phyloP scores from a whole-genome alignment of 176 grass and related monocot genomes.

The Neostapfia colusana region DNA sequence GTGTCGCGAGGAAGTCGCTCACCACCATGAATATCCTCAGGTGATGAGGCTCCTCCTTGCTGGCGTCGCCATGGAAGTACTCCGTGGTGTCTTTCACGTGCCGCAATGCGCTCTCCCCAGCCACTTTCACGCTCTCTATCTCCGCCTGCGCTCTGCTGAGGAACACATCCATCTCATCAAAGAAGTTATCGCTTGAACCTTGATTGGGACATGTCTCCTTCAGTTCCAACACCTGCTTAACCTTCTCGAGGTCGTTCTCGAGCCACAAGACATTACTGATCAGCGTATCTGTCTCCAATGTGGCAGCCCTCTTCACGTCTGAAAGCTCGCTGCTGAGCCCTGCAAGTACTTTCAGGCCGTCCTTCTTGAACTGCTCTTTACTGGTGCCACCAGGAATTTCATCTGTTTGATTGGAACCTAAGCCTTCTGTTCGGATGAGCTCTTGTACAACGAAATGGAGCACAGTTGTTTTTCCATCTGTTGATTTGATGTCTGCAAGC shows the following conservation, averaged over 20 bases:
- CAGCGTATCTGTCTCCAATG: slow-evolving; percentile 56
- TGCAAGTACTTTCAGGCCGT: slow-evolving; percentile 51
- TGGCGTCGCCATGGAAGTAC: slow-evolving; percentile 69
- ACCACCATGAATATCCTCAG: slow-evolving; percentile 72
- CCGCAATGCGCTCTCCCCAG: slow-evolving; percentile 35
- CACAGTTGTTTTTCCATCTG: slow-evolving; percentile 62
- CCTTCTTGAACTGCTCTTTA: slow-evolving; percentile 69
- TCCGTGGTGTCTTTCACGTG: slow-evolving; percentile 61
- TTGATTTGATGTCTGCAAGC: slow-evolving; percentile 64
- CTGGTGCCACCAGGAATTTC: slow-evolving; percentile 38
- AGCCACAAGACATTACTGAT: slow-evolving; percentile 45
- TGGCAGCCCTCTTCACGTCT: slow-evolving; percentile 71
- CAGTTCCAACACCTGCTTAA: slow-evolving; percentile 54
- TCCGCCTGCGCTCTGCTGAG: slow-evolving; percentile 39
- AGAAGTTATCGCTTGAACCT: slow-evolving; percentile 49
- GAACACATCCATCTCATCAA: slow-evolving; percentile 51
- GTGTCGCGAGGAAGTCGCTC: slow-evolving; percentile 54
- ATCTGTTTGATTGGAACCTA: slow-evolving; percentile 35
- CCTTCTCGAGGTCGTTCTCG: slow-evolving; percentile 53
- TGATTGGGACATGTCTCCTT: slow-evolving; percentile 41
- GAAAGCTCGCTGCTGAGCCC: slow-evolving; percentile 68
- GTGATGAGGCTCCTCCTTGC: slow-evolving; percentile 58
- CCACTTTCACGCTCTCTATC: slow-evolving; percentile 45
- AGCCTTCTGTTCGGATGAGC: slow-evolving; percentile 63
- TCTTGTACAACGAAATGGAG: slow-evolving; percentile 84